Conservation (phyloP, 208 protist genomes). For the Willaertia magna region DNA sequence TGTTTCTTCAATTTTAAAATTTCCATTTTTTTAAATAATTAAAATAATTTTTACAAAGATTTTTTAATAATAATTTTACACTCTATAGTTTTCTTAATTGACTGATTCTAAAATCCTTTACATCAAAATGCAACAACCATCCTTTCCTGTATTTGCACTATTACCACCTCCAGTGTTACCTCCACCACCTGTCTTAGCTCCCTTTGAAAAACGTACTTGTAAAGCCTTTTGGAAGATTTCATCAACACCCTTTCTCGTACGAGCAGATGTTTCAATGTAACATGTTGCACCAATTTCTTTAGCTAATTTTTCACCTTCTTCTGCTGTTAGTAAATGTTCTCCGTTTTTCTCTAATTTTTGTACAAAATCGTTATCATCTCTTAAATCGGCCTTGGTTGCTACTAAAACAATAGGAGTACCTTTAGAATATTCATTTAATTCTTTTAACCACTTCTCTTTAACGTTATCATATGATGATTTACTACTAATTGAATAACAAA, state of each 20-base stretch:
- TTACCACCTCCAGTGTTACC: neutral
- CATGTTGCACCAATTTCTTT: conserved; percentile 54
- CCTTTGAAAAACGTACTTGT: neutral
- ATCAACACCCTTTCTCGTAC: conserved; percentile 25
- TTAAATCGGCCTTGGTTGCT: conserved; percentile 70
- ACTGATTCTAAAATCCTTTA: no score
- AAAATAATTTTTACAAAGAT: no score
- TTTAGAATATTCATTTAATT: conserved; percentile 54
- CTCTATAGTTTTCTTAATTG: no score
- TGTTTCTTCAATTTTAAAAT: no score
- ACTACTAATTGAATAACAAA: conserved; percentile 52
- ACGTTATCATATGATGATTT: conserved; percentile 54
- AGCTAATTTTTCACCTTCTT: conserved; percentile 42
- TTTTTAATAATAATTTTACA: no score
- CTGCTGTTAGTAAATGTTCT: conserved; percentile 27
- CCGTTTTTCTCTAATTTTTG: conserved; percentile 21
- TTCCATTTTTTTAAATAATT: no score
- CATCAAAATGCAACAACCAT: neutral
- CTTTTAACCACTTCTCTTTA: conserved; percentile 41
- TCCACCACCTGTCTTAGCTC: neutral
- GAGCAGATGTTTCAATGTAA: conserved; percentile 78
- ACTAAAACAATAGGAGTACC: conserved; percentile 60
- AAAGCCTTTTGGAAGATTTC: neutral
- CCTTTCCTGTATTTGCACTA: no score
- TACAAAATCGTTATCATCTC: conserved; percentile 31